A percentile compares a stretch with the other conserved stretches of the same genome.
Conservation (phyloP, 768 basidiomycete genomes). For the Hericium alpestre region DNA sequence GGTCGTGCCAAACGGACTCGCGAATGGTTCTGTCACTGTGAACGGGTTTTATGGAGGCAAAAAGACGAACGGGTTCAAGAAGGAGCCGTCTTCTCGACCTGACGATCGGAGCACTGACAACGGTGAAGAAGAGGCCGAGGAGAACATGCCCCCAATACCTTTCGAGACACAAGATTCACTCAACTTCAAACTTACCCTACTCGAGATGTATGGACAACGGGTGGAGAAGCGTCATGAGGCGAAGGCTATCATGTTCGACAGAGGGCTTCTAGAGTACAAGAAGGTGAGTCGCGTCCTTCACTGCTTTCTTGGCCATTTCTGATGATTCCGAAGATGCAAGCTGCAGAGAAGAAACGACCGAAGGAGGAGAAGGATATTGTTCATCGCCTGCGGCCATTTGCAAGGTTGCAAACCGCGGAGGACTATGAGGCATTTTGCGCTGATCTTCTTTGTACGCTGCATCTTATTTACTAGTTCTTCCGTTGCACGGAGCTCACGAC, state of each 20-base stretch:
- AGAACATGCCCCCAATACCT: conserved; percentile 61
- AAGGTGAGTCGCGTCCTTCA: conserved; percentile 45
- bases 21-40: conserved; percentile 17
- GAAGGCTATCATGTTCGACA: conserved; percentile 85
- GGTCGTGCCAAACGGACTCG: conserved; percentile 23
- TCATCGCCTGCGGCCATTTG: conserved; percentile 82
- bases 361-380: conserved; percentile 89
- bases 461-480: neutral
- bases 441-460: conserved; percentile 75
- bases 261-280: conserved; percentile 87
- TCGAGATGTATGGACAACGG: conserved; percentile 87
- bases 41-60: conserved; percentile 27
- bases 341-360: conserved; percentile 79
- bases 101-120: conserved; percentile 24
- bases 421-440: conserved; percentile 85
- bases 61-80: conserved; percentile 22
- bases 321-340: conserved; percentile 56
- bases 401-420: conserved; percentile 79
- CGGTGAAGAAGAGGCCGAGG: conserved; percentile 47
- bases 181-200: conserved; percentile 74
- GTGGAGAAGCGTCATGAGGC: conserved; percentile 76
- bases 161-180: conserved; percentile 79
- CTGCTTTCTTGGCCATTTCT: conserved; percentile 3
- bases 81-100: conserved; percentile 15
- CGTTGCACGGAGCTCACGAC: neutral